These are phyloP conservation scores for Mariannaea sp. DNA, from an alignment of 2,329 filamentous ascomycete species.

Conservation along the genomic window DNA sequence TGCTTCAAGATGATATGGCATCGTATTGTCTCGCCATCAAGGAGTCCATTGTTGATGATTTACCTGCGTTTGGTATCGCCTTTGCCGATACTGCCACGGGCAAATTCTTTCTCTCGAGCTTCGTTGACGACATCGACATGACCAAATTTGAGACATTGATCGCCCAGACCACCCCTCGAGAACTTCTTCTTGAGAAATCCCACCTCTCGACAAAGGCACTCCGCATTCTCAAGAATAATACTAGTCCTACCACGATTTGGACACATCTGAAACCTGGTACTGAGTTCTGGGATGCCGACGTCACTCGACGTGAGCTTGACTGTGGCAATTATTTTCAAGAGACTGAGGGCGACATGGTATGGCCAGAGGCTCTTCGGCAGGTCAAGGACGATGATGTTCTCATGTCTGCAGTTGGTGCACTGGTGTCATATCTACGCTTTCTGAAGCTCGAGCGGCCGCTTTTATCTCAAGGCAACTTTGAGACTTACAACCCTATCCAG, in stretches of 20 bases:
- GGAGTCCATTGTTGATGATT: conserved; percentile 71
- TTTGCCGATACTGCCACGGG: conserved; percentile 97
- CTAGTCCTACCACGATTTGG: conserved; percentile 90
- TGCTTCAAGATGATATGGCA: conserved; percentile 98
- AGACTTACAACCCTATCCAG: conserved; percentile 87
- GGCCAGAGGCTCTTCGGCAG: conserved; percentile 77
- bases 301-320: conserved; percentile 79
- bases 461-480: conserved; percentile 88
- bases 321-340: conserved; percentile 77
- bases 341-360: conserved; percentile 62
- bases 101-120: conserved; percentile 91
- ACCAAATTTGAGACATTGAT: conserved; percentile 98
- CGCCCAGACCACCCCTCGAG: conserved; percentile 86
- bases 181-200: conserved; percentile 87
- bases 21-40: conserved; percentile 97
- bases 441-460: conserved; percentile 89
- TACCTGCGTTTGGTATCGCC: conserved; percentile 85
- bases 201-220: conserved; percentile 85
- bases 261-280: conserved; percentile 84
- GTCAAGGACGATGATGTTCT: conserved; percentile 77
- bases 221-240: conserved; percentile 95
- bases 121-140: conserved; percentile 87
- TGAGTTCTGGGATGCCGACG: conserved; percentile 91
- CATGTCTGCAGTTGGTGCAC: conserved; percentile 89
- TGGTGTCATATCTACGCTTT: conserved; percentile 83